Percentiles rank a stretch among this genome's conserved stretches.
Conservation (phyloP, 495 filamentous ascomycete genomes). For the Annulohypoxylon bovei region DNA sequence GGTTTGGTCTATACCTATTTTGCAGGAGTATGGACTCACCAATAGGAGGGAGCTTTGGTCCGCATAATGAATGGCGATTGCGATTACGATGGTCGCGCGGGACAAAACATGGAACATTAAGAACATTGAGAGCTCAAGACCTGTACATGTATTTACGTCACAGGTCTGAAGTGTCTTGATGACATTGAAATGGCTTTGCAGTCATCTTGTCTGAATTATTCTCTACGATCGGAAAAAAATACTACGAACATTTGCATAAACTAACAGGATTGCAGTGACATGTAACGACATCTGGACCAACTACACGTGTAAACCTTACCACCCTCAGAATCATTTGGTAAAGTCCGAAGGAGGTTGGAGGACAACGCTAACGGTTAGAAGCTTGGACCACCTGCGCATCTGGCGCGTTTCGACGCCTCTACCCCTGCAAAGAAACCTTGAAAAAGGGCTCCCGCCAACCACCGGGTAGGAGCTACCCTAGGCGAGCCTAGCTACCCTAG, state of each 20-base stretch:
- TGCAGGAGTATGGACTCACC: background rate
- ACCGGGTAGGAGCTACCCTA: constrained; percentile 14
- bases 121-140: background rate
- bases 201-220: background rate
- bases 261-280: background rate
- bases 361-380: constrained; percentile 20
- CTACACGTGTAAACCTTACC: background rate
- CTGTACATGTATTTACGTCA: background rate
- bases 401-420: background rate
- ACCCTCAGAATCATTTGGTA: background rate
- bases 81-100: background rate
- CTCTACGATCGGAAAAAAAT: background rate
- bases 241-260: background rate
- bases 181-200: background rate
- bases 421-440: constrained; percentile 20
- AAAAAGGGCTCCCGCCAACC: constrained; percentile 32
- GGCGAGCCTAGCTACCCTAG: constrained; percentile 1
- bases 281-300: background rate
- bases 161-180: background rate
- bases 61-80: background rate
- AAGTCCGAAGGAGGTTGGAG: constrained; percentile 21
- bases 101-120: background rate
- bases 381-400: constrained; percentile 4
- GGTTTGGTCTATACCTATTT: background rate
- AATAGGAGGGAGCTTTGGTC: background rate